These are phyloP conservation scores for Candida sanyaensis DNA, from an alignment of 1,139 yeast genomes.

Conservation along the genomic window DNA sequence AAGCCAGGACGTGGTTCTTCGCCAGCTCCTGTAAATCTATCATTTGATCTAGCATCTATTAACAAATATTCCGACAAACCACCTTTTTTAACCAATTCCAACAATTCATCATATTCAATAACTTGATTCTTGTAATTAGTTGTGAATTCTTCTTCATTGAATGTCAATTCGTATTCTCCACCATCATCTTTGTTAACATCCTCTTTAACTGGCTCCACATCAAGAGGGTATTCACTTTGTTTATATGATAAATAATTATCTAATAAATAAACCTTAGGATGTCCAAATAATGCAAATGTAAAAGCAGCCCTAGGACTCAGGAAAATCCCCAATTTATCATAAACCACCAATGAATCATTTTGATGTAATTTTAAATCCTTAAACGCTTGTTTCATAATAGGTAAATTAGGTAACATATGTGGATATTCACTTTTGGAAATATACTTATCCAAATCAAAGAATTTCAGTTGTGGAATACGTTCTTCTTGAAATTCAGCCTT, in stretches of 20 bases:
- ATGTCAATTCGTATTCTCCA: conserved; percentile 18
- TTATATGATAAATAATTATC: conserved; percentile 65
- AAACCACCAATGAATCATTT: conserved; percentile 70
- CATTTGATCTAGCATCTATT: conserved; percentile 80
- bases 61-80: conserved; percentile 49
- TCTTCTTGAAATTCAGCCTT: conserved; percentile 55
- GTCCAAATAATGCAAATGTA: conserved; percentile 82
- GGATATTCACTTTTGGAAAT: conserved; percentile 65
- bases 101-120: conserved; percentile 63
- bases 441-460: conserved; percentile 77
- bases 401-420: conserved; percentile 79
- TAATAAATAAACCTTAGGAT: conserved; percentile 62
- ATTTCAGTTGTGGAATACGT: conserved; percentile 69
- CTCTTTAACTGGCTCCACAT: conserved; percentile 15
- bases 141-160: conserved; percentile 20
- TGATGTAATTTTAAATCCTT: conserved; percentile 46
- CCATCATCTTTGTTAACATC: conserved; percentile 12
- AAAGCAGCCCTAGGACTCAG: conserved; percentile 91
- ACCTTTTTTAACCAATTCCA: conserved; percentile 52
- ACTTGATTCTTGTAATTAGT: conserved; percentile 48
- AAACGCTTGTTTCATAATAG: conserved; percentile 55
- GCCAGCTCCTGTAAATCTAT: conserved; percentile 72
- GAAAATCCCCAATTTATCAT: conserved; percentile 82
- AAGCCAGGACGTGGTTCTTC: conserved; percentile 91
- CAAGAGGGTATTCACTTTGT: conserved; percentile 25